Base-by-base conservation (phyloP, 495 filamentous ascomycete genomes). In the Pyrenula aspistea region DNA sequence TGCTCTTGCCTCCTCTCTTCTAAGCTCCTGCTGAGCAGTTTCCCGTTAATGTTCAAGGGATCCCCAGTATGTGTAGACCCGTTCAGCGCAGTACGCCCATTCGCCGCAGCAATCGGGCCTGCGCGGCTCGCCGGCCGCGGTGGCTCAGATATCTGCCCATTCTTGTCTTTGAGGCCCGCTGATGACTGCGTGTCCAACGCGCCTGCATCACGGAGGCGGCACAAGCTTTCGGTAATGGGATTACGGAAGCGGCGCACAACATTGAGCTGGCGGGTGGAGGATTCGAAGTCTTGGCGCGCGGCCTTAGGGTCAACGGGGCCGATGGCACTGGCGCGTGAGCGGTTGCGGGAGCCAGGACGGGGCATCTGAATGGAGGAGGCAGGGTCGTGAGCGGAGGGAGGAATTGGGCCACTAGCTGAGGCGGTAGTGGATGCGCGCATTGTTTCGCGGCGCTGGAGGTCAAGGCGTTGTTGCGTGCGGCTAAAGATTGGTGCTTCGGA, bases 271-370 rank as follows among this genome's bases (percentile, higher is more conserved):
- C 50, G 50, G n/a, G 8, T 24, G 8, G 50, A 20, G 19, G 50
- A 20, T 52, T 52, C 50, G 50, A 10, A 52, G 50, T 52, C 50
- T 52, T 52, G 50, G 10, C 50, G n/a, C 50, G 50, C 50, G 50
- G 50, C 19, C 10, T 52, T 52, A 19, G 50, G 19, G 19, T 24
- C 22, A 8, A 24, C 50, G 50, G 50, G 50, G 22, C 19, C 50
- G 50, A 24, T 52, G 8, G 50, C 50, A 19, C 50, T 24, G n/a
- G 50, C 50, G 8, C 50, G 50, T 21, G 19, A 10, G 19, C 50
- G 50, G 19, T 24, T 24, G 50, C 22, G 50, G 8, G 50, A 52
- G 10, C 50, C 50, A 24, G 50, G 22, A 10, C 50, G 50, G 4
- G 31, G 31, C 31, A 42, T 42, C 15, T 42, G 31, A 15, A 42